Evolutionary conservation across 306 rosid species (phyloP).

Genomic region (Styphnolobium japonicum): DNA sequence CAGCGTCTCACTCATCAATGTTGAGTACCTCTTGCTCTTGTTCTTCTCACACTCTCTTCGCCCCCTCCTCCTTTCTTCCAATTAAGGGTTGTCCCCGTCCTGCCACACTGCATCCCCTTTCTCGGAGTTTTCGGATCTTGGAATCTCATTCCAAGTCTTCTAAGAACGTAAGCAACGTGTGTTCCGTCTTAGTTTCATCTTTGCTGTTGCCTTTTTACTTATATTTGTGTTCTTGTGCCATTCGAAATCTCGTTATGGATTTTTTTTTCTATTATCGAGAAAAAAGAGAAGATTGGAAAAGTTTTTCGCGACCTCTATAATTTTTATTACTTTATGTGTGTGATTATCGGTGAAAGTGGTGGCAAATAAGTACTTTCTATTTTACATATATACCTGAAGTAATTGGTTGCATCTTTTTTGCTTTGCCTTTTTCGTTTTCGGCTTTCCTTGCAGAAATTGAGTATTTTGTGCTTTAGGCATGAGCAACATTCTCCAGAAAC

Average conservation of each 20-base stretch:
- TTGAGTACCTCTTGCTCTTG: constrained; percentile 58
- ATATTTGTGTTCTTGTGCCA: neutral
- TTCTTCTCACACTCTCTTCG: constrained; percentile 39
- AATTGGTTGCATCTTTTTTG: neutral
- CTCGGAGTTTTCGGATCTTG: constrained; percentile 57
- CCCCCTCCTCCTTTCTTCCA: constrained; percentile 56
- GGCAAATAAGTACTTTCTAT: neutral
- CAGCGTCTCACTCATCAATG: constrained; percentile 36
- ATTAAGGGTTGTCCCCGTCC: constrained; percentile 47
- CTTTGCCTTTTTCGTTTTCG: neutral
- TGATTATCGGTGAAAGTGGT: neutral
- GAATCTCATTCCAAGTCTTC: constrained; percentile 46
- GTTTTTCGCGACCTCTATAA: neutral
- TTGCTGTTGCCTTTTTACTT: neutral
- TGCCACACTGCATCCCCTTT: constrained; percentile 28
- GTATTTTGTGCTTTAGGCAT: constrained; percentile 74
- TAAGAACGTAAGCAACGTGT: constrained; percentile 35
- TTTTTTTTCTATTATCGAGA: neutral
- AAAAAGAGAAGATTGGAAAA: neutral
- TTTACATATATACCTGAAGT: neutral
- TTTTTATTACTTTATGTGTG: neutral
- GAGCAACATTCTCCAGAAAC: constrained; percentile 60
- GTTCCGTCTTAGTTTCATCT: neutral
- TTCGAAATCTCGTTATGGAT: neutral
- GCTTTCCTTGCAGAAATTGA: constrained; percentile 59